Evolutionary conservation across 495 filamentous ascomycete genomes (phyloP).

Genomic region (Penicillium maclennaniae): DNA sequence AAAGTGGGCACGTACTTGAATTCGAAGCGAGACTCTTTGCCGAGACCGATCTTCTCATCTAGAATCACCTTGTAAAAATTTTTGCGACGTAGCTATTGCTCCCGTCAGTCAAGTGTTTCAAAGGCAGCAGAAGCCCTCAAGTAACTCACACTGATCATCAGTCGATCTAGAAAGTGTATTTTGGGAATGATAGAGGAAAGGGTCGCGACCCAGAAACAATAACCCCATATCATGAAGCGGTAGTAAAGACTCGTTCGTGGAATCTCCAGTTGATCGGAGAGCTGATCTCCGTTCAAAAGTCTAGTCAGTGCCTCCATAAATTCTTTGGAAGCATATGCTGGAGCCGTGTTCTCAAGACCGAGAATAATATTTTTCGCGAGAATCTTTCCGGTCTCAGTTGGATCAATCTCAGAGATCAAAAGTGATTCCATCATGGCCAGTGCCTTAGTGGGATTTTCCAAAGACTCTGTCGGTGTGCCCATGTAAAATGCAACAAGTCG

Average conservation of each 20-base stretch:
- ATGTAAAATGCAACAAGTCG: slow-evolving; percentile 68
- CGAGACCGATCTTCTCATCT: slow-evolving; percentile 53
- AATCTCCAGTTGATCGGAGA: slow-evolving; percentile 58
- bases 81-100: slow-evolving; percentile 40
- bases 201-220: slow-evolving; percentile 61
- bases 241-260: slow-evolving; percentile 54
- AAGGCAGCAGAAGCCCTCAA: neutral
- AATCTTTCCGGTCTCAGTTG: slow-evolving; percentile 54
- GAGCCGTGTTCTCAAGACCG: slow-evolving; percentile 57
- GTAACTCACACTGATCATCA: slow-evolving; percentile 48
- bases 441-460: slow-evolving; percentile 52
- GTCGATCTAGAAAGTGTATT: slow-evolving; percentile 54
- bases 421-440: slow-evolving; percentile 63
- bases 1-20: slow-evolving; percentile 63
- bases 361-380: slow-evolving; percentile 74
- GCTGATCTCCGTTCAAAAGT: slow-evolving; percentile 64
- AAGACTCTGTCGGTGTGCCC: slow-evolving; percentile 58
- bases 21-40: slow-evolving; percentile 54
- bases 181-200: slow-evolving; percentile 52
- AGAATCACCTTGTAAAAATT: slow-evolving; percentile 53
- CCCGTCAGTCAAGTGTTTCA: neutral
- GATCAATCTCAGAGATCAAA: slow-evolving; percentile 58
- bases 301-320: slow-evolving; percentile 64
- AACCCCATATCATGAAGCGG: slow-evolving; percentile 58
- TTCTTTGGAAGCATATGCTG: slow-evolving; percentile 55